phyloP scores from a whole-genome alignment of 768 basidiomycete genomes.

The Mycena filopes region DNA sequence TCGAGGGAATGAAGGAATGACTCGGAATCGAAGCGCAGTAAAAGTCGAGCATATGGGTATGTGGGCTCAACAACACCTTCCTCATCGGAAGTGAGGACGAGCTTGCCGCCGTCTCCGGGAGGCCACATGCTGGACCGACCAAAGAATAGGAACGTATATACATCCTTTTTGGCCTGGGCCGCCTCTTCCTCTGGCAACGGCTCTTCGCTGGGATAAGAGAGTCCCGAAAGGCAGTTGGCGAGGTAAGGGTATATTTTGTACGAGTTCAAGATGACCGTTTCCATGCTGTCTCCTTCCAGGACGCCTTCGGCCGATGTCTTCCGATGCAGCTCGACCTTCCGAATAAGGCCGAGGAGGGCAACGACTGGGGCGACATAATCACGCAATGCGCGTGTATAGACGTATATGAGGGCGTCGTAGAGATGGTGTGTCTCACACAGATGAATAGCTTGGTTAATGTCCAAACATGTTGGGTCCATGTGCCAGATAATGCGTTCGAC shows the following conservation, averaged over 20 bases:
- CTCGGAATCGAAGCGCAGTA: slow-evolving; percentile 92
- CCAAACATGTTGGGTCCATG: slow-evolving; percentile 89
- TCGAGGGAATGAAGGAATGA: slow-evolving; percentile 94
- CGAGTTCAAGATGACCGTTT: slow-evolving; percentile 74
- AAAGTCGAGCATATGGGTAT: slow-evolving; percentile 87
- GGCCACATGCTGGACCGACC: slow-evolving; percentile 87
- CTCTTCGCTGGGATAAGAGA: slow-evolving; percentile 88
- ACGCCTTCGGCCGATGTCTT: slow-evolving; percentile 46
- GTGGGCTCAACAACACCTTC: slow-evolving; percentile 83
- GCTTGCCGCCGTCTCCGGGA: slow-evolving; percentile 70
- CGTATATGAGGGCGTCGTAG: slow-evolving; percentile 94
- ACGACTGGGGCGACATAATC: slow-evolving; percentile 93
- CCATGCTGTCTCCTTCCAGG: slow-evolving; percentile 53
- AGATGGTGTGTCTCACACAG: slow-evolving; percentile 86
- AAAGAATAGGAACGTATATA: slow-evolving; percentile 88
- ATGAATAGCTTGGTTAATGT: slow-evolving; percentile 91
- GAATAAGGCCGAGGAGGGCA: slow-evolving; percentile 82
- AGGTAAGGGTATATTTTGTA: slow-evolving; percentile 95
- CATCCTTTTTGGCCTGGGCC: slow-evolving; percentile 70
- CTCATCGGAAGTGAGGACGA: slow-evolving; percentile 81
- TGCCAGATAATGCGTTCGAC: slow-evolving; percentile 96
- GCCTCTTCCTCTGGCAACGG: slow-evolving; percentile 74
- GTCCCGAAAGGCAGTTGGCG: slow-evolving; percentile 80
- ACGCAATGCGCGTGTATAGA: slow-evolving; percentile 87
- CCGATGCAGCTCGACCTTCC: slow-evolving; percentile 69